Evolutionary conservation across 2,329 filamentous ascomycete species (phyloP), one percentile per base, ranked within the genome.

Genomic region (Tolypocladium ophioglossoides): DNA sequence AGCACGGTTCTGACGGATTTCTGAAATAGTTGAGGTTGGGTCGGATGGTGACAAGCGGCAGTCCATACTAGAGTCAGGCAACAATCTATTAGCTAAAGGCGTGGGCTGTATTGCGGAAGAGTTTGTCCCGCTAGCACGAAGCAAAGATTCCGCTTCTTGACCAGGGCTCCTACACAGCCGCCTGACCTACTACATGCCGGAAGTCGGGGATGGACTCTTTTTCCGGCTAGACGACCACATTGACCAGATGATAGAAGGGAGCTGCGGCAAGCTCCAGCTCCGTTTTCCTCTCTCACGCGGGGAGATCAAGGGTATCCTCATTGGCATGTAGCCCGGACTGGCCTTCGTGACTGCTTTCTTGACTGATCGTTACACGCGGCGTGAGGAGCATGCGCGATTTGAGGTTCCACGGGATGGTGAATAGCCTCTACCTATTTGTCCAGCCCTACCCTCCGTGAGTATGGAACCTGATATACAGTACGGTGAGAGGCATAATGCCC

Each of bases 141-240:
- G 77, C 77, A 1, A 69, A 69, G n/a, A 76, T 79, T 20, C 77
- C 77, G 1, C 61, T 79, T 0, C 59, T 75, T 0, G 77, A 79
- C 57, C 71, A 79, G 62, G 77, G 77, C 20, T 79, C 61, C 61
- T 78, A 59, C 75, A 75, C 61, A 72, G 75, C 62, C 76, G 79
- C 48, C 60, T 78, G 1, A 79, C 77, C 1, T 79, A 79, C 60
- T 76, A 79, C 50, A 77, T 79, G 0, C 74, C 75, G 0, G 63
- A 75, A 0, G 73, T 78, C 30, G 79, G 77, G 77, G 74, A 78
- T 50, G 74, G 76, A 0, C 73, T 72, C 2, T 76, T 76, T 60
- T 78, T 79, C 64, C 75, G 76, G 0, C 71, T 79, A 0, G 73
- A 78, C 46, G 74, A 78, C 53, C 77, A 78, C 56, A 58, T 78